Evolutionary conservation across 805 yeast species (phyloP).

Genomic region (Teunomyces stri): DNA sequence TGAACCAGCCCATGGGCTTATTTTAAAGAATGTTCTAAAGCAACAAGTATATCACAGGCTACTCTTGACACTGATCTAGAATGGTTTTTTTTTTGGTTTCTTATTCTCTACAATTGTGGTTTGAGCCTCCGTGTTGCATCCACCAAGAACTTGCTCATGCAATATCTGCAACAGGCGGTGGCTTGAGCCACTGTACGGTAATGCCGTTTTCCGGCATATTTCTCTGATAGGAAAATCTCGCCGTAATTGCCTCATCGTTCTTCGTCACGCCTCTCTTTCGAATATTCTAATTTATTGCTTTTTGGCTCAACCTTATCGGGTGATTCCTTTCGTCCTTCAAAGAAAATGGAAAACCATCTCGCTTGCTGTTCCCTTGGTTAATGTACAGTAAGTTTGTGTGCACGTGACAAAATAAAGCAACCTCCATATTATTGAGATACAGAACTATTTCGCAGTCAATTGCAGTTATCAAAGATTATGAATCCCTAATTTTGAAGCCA

Average conservation of each 20-base stretch:
- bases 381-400: too few relatives aligned
- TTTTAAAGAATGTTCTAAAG: background rate
- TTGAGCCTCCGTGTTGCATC: too few relatives aligned
- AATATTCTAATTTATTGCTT: background rate
- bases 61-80: too few relatives aligned
- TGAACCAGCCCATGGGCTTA: background rate
- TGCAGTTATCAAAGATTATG: too few relatives aligned
- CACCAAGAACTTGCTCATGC: background rate
- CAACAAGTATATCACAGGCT: too few relatives aligned
- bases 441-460: too few relatives aligned
- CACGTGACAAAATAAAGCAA: too few relatives aligned
- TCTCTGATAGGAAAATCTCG: background rate
- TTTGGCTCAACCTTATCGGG: background rate
- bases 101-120: too few relatives aligned
- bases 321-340: background rate
- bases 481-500: too few relatives aligned
- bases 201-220: background rate
- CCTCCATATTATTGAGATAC: too few relatives aligned
- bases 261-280: background rate
- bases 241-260: background rate
- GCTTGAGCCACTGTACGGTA: conserved; percentile 7
- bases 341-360: background rate
- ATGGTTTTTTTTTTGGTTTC: too few relatives aligned
- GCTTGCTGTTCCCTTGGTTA: background rate
- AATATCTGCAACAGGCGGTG: background rate